Evolutionary conservation across 257 asterid genomes (phyloP).

Genomic region (Orobanche coerulescens): DNA sequence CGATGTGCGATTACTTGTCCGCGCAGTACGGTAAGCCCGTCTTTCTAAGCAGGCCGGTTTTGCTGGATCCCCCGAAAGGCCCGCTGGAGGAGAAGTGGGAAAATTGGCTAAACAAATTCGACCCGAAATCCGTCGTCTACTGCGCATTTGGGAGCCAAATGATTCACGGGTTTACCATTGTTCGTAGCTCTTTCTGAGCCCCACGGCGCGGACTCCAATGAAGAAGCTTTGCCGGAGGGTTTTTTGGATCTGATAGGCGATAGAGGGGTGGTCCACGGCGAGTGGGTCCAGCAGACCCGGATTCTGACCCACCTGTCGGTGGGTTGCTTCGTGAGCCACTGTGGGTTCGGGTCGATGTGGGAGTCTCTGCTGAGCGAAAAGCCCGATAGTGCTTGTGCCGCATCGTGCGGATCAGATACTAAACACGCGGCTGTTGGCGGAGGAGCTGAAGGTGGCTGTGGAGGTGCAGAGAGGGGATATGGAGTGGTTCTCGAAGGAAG

Average conservation of each 20-base stretch:
- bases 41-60: constrained; percentile 53
- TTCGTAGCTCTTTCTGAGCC: constrained; percentile 52
- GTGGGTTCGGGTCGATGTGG: too few species aligned
- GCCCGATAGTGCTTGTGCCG: constrained; percentile 61
- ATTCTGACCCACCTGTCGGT: constrained; percentile 57
- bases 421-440: constrained; percentile 54
- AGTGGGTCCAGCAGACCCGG: constrained; percentile 61
- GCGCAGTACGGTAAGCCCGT: constrained; percentile 44
- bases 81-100: too few species aligned
- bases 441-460: constrained; percentile 70
- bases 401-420: constrained; percentile 54
- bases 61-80: constrained; percentile 33
- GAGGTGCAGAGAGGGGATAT: constrained; percentile 61
- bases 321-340: too few species aligned
- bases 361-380: constrained; percentile 44
- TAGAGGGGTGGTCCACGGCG: constrained; percentile 48
- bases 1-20: constrained; percentile 49
- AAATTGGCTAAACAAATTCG: too few species aligned
- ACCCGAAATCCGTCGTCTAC: constrained; percentile 38
- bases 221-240: constrained; percentile 70
- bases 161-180: constrained; percentile 55
- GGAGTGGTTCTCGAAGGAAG: constrained; percentile 61
- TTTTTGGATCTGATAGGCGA: constrained; percentile 44
- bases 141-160: constrained; percentile 69
- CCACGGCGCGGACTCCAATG: constrained; percentile 34